phyloP scores from a whole-genome alignment of 2,329 filamentous ascomycete genomes.

The Penicillium sp. region DNA sequence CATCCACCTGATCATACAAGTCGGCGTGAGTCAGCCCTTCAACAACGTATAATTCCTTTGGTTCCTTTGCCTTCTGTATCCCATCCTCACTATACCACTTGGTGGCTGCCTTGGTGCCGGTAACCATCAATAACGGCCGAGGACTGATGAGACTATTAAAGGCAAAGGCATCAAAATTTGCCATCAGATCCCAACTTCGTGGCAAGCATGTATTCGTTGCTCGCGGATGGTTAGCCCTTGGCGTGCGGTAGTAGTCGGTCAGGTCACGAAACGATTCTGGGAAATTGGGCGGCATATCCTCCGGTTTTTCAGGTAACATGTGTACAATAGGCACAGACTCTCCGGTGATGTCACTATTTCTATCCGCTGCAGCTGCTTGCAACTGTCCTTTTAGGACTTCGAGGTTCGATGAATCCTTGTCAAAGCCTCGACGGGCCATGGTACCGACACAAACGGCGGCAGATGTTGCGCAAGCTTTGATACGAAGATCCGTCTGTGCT shows the following conservation, averaged over 20 bases:
- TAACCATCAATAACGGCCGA: neutral
- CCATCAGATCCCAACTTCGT: conserved; percentile 22
- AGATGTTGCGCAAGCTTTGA: conserved; percentile 36
- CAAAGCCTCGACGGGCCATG: conserved; percentile 22
- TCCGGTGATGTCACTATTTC: neutral
- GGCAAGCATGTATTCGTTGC: conserved; percentile 18
- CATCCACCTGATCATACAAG: conserved; percentile 14
- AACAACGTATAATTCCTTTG: conserved; percentile 7
- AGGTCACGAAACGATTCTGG: conserved; percentile 15
- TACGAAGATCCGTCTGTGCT: conserved; percentile 35
- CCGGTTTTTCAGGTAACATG: conserved; percentile 11
- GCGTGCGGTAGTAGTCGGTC: conserved; percentile 21
- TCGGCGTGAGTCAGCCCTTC: neutral
- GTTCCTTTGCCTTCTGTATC: conserved; percentile 20
- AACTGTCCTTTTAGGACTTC: neutral
- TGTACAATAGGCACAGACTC: neutral
- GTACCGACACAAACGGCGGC: conserved; percentile 29
- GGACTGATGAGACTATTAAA: conserved; percentile 14
- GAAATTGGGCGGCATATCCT: conserved; percentile 9
- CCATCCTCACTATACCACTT: conserved; percentile 21
- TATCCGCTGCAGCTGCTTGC: neutral
- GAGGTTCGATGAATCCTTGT: neutral
- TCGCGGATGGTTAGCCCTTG: conserved; percentile 20
- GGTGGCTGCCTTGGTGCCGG: conserved; percentile 18
- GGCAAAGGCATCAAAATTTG: conserved; percentile 23